Evolutionary conservation across 331 rosid genomes (phyloP).

Genomic region (Malus hybrid): DNA sequence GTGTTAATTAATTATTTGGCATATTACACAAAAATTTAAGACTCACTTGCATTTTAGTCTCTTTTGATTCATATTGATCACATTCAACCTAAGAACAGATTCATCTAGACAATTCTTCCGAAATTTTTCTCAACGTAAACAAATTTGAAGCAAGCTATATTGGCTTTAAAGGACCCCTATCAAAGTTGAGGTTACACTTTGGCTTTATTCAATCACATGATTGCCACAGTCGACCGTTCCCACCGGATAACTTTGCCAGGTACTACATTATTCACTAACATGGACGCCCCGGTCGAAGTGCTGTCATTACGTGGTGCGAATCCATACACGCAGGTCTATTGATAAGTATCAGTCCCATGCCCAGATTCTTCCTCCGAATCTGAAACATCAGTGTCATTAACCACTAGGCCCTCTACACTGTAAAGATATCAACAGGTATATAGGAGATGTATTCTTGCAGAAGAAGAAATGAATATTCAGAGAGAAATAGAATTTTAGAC

Average conservation of each 20-base stretch:
- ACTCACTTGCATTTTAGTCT: no score
- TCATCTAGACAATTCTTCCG: rapidly evolving
- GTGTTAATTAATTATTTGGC: no score
- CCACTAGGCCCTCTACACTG: background rate
- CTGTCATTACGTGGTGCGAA: conserved; percentile 6
- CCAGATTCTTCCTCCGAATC: conserved; percentile 14
- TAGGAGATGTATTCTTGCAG: no score
- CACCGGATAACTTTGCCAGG: background rate
- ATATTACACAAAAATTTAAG: no score
- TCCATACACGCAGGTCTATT: conserved; percentile 8
- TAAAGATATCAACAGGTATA: no score
- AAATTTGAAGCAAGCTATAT: no score
- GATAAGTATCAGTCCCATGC: conserved; percentile 11
- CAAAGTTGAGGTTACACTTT: background rate
- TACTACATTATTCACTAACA: conserved; percentile 9
- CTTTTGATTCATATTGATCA: no score
- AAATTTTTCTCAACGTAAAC: no score
- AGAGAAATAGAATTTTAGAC: no score
- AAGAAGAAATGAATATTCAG: no score
- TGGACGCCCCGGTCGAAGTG: background rate
- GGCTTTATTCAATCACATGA: background rate
- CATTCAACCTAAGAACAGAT: no score
- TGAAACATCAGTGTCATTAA: conserved; percentile 13
- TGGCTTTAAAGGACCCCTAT: background rate
- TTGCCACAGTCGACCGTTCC: background rate